phyloP scores from a whole-genome alignment of 1,139 yeast species.

The Entelexis paramagnoliae region DNA sequence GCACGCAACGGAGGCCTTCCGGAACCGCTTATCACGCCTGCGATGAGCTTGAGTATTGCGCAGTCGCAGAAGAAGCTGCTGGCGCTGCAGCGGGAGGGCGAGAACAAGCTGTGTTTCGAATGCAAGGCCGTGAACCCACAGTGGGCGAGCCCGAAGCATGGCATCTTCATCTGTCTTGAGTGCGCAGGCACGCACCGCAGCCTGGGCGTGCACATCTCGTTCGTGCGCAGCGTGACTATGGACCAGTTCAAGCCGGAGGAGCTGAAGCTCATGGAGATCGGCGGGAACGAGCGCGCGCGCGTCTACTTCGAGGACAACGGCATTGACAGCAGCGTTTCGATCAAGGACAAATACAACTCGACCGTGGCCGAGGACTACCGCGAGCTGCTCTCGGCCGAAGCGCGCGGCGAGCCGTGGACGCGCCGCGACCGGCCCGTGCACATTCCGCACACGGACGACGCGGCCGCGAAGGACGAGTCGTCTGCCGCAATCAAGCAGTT shows the following conservation, averaged over 20 bases:
- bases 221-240: conserved; percentile 83
- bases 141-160: conserved; percentile 96
- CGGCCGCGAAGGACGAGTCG: conserved; percentile 17
- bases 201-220: conserved; percentile 89
- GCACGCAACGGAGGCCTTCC: background rate
- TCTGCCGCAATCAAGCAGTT: conserved; percentile 17
- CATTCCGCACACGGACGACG: conserved; percentile 24
- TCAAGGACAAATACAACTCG: conserved; percentile 63
- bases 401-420: conserved; percentile 64
- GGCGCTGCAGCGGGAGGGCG: conserved; percentile 68
- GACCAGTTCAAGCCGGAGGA: conserved; percentile 95
- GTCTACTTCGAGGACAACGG: conserved; percentile 64
- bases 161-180: conserved; percentile 84
- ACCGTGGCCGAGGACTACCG: conserved; percentile 92
- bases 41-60: conserved; percentile 32
- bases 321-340: conserved; percentile 53
- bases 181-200: conserved; percentile 97
- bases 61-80: conserved; percentile 42
- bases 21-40: background rate
- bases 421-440: conserved; percentile 32
- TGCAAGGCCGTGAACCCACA: conserved; percentile 92
- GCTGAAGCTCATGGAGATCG: conserved; percentile 79
- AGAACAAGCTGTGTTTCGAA: conserved; percentile 59
- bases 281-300: conserved; percentile 77
- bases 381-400: conserved; percentile 60